Conservation (phyloP, 2,329 filamentous ascomycete species). For the Monilinia fructicola region DNA sequence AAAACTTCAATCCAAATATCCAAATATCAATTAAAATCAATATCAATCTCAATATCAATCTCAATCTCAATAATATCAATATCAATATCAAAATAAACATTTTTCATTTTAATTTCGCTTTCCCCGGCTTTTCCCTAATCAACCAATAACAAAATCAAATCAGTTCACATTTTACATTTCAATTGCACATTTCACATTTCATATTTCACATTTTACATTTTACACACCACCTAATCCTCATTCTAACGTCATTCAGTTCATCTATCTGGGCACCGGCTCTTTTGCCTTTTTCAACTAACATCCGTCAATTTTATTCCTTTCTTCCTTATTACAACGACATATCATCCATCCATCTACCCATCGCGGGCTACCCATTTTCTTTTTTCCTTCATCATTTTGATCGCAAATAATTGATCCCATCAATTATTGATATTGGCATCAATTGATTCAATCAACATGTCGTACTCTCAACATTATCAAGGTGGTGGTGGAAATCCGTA, state of each 20-base stretch:
- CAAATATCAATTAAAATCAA: no score
- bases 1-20: no score
- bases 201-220: no score
- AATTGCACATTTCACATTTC: no score
- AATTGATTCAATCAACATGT: slow-evolving; percentile 48
- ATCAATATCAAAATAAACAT: slow-evolving; percentile 5
- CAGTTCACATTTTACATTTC: no score
- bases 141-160: no score
- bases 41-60: not conserved
- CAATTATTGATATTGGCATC: slow-evolving; percentile 24
- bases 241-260: slow-evolving; percentile 16
- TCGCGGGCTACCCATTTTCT: not conserved
- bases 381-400: slow-evolving; percentile 10
- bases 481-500: slow-evolving; percentile 59
- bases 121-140: slow-evolving; percentile 3
- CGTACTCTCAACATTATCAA: slow-evolving; percentile 58
- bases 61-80: no score
- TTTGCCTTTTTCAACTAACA: not conserved
- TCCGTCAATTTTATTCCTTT: not conserved
- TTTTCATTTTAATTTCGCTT: not conserved
- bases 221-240: no score
- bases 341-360: not conserved
- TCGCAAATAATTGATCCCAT: not conserved
- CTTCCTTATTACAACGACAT: slow-evolving; percentile 9
- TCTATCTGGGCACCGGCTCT: not conserved